Conservation (phyloP, 108 stramenopile genomes). For the Nannochloropsis salina region DNA sequence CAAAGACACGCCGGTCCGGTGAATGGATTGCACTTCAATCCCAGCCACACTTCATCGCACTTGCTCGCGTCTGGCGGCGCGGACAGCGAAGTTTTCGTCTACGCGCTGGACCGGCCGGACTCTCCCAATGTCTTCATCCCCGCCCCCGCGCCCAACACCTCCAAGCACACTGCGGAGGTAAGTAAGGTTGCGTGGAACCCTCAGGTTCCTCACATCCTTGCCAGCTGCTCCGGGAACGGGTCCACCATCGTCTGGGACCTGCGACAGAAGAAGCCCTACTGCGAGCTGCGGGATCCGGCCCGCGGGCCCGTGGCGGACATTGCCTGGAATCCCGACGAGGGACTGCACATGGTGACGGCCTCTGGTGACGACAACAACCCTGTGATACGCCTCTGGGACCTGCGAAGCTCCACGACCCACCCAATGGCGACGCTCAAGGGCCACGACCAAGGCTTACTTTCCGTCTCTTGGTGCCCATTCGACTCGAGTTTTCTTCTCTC, state of each 20-base stretch:
- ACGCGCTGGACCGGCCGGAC: slow-evolving; percentile 56
- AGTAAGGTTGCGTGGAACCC: slow-evolving; percentile 87
- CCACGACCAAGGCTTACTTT: slow-evolving; percentile 79
- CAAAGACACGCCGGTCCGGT: slow-evolving; percentile 61
- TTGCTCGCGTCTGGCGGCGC: slow-evolving; percentile 74
- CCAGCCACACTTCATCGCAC: slow-evolving; percentile 61
- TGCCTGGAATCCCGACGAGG: slow-evolving; percentile 89
- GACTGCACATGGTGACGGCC: slow-evolving; percentile 85
- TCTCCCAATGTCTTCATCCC: slow-evolving; percentile 51
- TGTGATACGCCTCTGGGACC: slow-evolving; percentile 86
- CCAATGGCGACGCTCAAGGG: slow-evolving; percentile 78
- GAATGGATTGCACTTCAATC: slow-evolving; percentile 77
- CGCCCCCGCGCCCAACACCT: slow-evolving; percentile 47
- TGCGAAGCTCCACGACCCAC: slow-evolving; percentile 81
- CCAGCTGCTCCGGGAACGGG: slow-evolving; percentile 73
- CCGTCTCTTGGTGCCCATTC: slow-evolving; percentile 84
- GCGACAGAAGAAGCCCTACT: slow-evolving; percentile 86
- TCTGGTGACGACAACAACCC: slow-evolving; percentile 78
- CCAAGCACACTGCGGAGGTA: slow-evolving; percentile 70
- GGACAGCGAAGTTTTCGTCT: slow-evolving; percentile 69
- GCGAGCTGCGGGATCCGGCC: slow-evolving; percentile 65
- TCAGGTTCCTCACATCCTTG: slow-evolving; percentile 88
- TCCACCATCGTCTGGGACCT: slow-evolving; percentile 88
- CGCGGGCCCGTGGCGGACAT: slow-evolving; percentile 69
- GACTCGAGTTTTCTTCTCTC: slow-evolving; percentile 49